A percentile compares a stretch with the other conserved stretches of the same genome.
These are phyloP conservation scores for Aureobasidium vineae DNA, from an alignment of 2,329 filamentous ascomycete genomes.

Conservation along the genomic window DNA sequence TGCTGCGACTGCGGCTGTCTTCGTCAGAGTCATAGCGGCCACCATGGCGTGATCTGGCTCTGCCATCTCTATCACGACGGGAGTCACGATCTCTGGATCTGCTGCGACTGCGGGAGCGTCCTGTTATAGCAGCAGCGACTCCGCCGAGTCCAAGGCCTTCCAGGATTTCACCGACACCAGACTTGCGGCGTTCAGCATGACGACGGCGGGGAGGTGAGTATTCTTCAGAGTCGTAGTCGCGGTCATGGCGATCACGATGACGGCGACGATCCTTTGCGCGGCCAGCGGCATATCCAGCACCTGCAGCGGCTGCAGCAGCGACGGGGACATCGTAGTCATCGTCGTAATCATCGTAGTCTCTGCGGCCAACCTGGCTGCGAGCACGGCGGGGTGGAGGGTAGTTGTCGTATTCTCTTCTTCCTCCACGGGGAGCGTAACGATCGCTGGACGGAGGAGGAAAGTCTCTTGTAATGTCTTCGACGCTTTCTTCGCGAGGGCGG, in stretches of 20 bases:
- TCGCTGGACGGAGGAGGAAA: slow-evolving; percentile 67
- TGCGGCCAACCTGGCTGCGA: slow-evolving; percentile 57
- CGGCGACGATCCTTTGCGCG: slow-evolving; percentile 41
- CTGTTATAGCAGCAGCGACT: slow-evolving; percentile 50
- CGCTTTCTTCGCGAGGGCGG: slow-evolving; percentile 67
- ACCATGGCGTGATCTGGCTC: slow-evolving; percentile 50
- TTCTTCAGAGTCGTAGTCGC: slow-evolving; percentile 46
- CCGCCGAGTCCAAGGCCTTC: slow-evolving; percentile 59
- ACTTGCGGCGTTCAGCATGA: slow-evolving; percentile 51
- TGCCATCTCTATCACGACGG: slow-evolving; percentile 50
- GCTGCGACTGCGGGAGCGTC: slow-evolving; percentile 61
- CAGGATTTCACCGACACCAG: slow-evolving; percentile 61
- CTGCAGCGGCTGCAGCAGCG: slow-evolving; percentile 43
- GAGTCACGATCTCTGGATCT: slow-evolving; percentile 58
- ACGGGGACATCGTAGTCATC: slow-evolving; percentile 46
- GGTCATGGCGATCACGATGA: slow-evolving; percentile 46
- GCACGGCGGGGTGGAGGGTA: slow-evolving; percentile 55
- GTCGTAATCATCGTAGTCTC: slow-evolving; percentile 59
- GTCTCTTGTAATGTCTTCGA: slow-evolving; percentile 82
- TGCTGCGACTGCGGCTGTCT: slow-evolving; percentile 54
- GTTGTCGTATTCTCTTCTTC: slow-evolving; percentile 44
- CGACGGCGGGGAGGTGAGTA: slow-evolving; percentile 42
- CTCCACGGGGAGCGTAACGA: slow-evolving; percentile 32
- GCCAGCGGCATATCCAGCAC: slow-evolving; percentile 40
- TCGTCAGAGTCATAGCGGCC: slow-evolving; percentile 37